These are phyloP conservation scores for Auricularia heimuer DNA, from an alignment of 768 basidiomycete genomes.

Conservation along the genomic window DNA sequence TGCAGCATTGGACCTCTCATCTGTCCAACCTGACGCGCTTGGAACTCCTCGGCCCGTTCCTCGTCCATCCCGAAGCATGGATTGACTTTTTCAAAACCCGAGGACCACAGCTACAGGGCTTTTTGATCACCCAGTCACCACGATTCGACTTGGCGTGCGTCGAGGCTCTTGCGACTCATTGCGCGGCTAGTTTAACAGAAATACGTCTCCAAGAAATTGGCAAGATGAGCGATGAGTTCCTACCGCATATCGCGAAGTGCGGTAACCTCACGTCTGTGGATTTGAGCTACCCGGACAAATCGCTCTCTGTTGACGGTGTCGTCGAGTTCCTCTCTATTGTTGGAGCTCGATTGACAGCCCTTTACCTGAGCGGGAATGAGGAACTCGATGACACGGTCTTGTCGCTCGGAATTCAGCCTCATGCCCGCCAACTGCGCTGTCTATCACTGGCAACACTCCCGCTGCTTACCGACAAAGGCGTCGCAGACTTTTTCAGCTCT, in stretches of 20 bases:
- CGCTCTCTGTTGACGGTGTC: slow-evolving; percentile 48
- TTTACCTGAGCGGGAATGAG: slow-evolving; percentile 65
- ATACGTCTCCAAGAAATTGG: slow-evolving; percentile 76
- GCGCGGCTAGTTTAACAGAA: slow-evolving; percentile 47
- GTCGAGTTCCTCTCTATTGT: slow-evolving; percentile 43
- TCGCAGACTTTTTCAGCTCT: slow-evolving; percentile 54
- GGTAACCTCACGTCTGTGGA: slow-evolving; percentile 26
- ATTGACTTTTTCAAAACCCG: slow-evolving; percentile 57
- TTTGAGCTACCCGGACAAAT: slow-evolving; percentile 23
- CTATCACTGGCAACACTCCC: slow-evolving; percentile 48
- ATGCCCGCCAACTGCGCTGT: slow-evolving; percentile 37
- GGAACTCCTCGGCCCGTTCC: slow-evolving; percentile 81
- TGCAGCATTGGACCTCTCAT: slow-evolving; percentile 47
- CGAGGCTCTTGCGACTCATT: slow-evolving; percentile 40
- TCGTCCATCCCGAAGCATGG: slow-evolving; percentile 70
- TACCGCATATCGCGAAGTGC: slow-evolving; percentile 41
- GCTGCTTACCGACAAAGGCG: slow-evolving; percentile 59
- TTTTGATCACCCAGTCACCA: slow-evolving; percentile 78
- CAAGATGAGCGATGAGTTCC: slow-evolving; percentile 53
- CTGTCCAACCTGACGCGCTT: slow-evolving; percentile 61
- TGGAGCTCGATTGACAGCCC: slow-evolving; percentile 44
- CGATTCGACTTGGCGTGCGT: slow-evolving; percentile 71
- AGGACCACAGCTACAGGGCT: slow-evolving; percentile 48
- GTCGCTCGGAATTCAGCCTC: slow-evolving; percentile 43
- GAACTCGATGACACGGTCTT: slow-evolving; percentile 54